A percentile compares a stretch with the other conserved stretches of the same genome.
Evolutionary conservation across 495 filamentous ascomycete genomes (phyloP).

Genomic region (Aspergillus asperescens): DNA sequence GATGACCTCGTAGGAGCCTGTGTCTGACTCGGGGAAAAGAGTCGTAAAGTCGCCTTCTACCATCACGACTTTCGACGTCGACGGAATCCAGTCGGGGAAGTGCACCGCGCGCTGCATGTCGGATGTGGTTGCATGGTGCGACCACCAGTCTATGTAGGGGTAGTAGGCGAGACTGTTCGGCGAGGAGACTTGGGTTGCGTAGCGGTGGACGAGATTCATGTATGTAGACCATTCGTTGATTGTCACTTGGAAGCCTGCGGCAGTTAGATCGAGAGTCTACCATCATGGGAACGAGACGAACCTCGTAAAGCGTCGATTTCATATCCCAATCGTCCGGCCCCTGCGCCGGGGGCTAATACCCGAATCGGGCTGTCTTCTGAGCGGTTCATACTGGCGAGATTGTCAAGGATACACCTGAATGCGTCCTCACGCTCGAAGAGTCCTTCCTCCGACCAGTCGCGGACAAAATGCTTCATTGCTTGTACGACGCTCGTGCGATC

Average conservation of each 20-base stretch:
- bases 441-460: slow-evolving; percentile 43
- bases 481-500: slow-evolving; percentile 34
- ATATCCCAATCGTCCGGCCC: slow-evolving; percentile 39
- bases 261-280: too few species aligned
- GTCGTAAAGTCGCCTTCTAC: slow-evolving; percentile 45
- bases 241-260: slow-evolving; percentile 31
- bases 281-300: slow-evolving; percentile 7
- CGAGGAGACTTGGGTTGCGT: slow-evolving; percentile 7
- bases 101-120: slow-evolving; percentile 35
- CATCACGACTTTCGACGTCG: slow-evolving; percentile 19
- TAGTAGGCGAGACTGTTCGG: slow-evolving; percentile 23
- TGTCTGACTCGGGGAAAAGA: slow-evolving; percentile 8
- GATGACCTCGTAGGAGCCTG: slow-evolving; percentile 32
- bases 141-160: slow-evolving; percentile 44
- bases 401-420: slow-evolving; percentile 31
- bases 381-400: slow-evolving; percentile 17
- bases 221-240: slow-evolving; percentile 44
- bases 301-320: slow-evolving; percentile 33
- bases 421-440: slow-evolving; percentile 32
- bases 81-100: slow-evolving; percentile 28
- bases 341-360: slow-evolving; percentile 40
- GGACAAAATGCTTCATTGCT: slow-evolving; percentile 43
- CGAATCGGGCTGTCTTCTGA: slow-evolving; percentile 14
- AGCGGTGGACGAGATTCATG: slow-evolving; percentile 38
- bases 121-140: slow-evolving; percentile 35